Base-by-base conservation (phyloP, 495 filamentous ascomycete genomes). In the Xylaria longipes region DNA sequence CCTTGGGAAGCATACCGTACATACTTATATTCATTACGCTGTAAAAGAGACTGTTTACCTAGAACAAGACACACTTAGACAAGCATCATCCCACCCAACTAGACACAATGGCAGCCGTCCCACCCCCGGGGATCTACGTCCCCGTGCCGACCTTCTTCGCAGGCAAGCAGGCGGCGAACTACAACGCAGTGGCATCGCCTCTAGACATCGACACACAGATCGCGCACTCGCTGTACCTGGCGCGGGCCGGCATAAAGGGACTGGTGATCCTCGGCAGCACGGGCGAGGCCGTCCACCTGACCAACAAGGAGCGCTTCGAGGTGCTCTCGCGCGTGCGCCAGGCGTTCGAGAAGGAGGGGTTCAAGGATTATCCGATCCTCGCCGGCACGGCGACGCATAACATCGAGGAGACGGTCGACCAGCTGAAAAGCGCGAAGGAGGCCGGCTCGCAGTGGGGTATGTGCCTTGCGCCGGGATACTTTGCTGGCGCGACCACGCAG, bases 231-330 rank as follows among this genome's bases (percentile, higher is more conserved):
- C 65, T 92, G 6, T 88, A 89, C 77, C 89, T 93, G 54, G 91
- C 91, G 14, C 77, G 79, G 20, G 80, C 83, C 14, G 91, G 91
- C 48, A 87, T 92, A 78, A 84, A 79, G 22, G 91, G 91, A 14
- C 82, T 93, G 22, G 89, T 92, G 2, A 81, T 93, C 11, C 84
- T 93, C 22, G 91, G 91, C 9, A 87, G 84, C 46, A 93, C 89
- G 0, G 91, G 91, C 66, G 91, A 93, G 76, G 91, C 90, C 0
- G 83, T 92, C 7, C 90, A 92, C 76, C 80, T 93, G 7, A 83
- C 89, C 0, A 82, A 83, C n/a, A 56, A 77, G 25, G 91, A 93
- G 72, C 88, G 91, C 22, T 83, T 76, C 63, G 76, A 83, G 17
- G 82, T 92, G n/a, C 76, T 92, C 27, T 77, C 81, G 5, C 78